phyloP scores from a whole-genome alignment of 352 stramenopile genomes.

The Pythium biforme region DNA sequence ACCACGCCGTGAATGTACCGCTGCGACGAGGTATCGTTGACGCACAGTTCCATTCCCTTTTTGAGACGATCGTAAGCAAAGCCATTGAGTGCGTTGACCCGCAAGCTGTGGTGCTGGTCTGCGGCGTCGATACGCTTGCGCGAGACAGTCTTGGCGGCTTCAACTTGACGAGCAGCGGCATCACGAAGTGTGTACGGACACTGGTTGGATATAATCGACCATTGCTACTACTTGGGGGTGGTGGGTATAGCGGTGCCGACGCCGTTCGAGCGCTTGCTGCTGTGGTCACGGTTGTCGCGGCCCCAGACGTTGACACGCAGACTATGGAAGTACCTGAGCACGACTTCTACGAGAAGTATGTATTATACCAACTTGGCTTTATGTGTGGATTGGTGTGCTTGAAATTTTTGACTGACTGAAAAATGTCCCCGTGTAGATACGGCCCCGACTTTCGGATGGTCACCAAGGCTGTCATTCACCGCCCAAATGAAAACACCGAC shows the following conservation, averaged over 20 bases:
- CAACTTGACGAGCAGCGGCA: conserved; percentile 44
- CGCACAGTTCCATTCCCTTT: conserved; percentile 46
- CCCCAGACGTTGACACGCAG: conserved; percentile 21
- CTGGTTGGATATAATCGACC: conserved; percentile 35
- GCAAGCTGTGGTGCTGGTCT: conserved; percentile 54
- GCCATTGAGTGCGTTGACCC: conserved; percentile 43
- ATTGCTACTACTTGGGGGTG: conserved; percentile 58
- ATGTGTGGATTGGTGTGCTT: not conserved
- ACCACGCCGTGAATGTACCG: conserved; percentile 65
- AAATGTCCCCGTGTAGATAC: conserved; percentile 12
- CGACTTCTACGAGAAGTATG: conserved; percentile 54
- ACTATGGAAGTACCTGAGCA: conserved; percentile 46
- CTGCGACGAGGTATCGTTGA: conserved; percentile 56
- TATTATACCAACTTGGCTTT: not conserved
- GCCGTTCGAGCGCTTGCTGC: conserved; percentile 49
- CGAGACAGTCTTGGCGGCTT: conserved; percentile 45
- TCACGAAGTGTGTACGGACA: conserved; percentile 34
- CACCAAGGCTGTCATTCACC: conserved; percentile 26
- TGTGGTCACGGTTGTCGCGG: conserved; percentile 45
- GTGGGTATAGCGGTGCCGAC: conserved; percentile 66
- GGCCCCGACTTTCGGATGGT: conserved; percentile 24
- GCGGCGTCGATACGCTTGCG: conserved; percentile 66
- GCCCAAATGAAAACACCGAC: conserved; percentile 28
- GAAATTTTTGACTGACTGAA: not conserved
- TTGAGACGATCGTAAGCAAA: conserved; percentile 36